Base-by-base conservation (phyloP, 2,329 filamentous ascomycete genomes). In the Neofusicoccum umdonicola region DNA sequence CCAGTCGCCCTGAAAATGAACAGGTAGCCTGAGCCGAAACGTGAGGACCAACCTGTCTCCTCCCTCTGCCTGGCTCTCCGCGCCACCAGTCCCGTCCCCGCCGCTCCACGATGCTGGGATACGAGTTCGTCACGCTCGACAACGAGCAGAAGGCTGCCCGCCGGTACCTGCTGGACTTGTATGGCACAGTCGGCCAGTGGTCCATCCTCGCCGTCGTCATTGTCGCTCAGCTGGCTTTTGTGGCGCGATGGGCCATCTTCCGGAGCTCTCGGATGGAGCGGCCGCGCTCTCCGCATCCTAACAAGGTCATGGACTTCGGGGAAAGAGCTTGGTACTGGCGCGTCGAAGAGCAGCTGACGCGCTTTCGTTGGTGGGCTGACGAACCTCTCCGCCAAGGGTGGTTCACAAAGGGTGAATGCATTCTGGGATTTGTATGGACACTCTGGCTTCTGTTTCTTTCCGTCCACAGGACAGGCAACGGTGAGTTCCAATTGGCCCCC, bases 141-240 rank as follows among this genome's bases (percentile, higher is more conserved):
- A 74, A 81, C 13, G 76, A 80, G 31, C 81, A 87, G 68, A 80
- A 82, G 63, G 75, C 82, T 52, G 77, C 79, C 31, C 80, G 86
- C 41, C 79, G 85, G 39, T 75, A 80, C 27, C 71, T 83, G 27
- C 80, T 88, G n/a, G 82, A 87, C 69, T 75, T 76, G 57, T 84
- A 86, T 62, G 85, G 84, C 7, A 73, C 78, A n/a, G 74, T 84
- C 42, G 86, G 85, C 15, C 85, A 88, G 71, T 74, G 80, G 66
- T 86, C 85, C 1, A 78, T 82, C 4, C 66, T 87, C 8, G 67
- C 82, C 3, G 74, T 83, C 31, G 69, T 85, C 13, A 68, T 78
- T 3, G 65, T 80, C 2, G 79, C 80, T 56, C 80, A 81, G 66
- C 22, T 78, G 19, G 75, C 71, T 47, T 79, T 78, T 62, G 66